Conservation (phyloP, 2,329 filamentous ascomycete species). For the Cladophialophora psammophila region DNA sequence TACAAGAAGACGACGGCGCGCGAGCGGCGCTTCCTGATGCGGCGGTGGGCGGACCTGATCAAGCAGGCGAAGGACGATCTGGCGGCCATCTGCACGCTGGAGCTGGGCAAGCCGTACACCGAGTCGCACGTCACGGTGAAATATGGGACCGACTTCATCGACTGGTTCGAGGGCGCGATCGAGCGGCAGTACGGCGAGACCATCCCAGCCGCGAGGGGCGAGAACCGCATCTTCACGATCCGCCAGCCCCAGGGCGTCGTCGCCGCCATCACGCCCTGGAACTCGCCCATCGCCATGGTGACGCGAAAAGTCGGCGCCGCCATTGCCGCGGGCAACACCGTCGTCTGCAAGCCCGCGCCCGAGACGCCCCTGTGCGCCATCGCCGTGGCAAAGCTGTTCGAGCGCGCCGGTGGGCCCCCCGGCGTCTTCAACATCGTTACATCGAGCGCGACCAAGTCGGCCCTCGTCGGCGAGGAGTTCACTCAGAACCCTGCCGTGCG, state of each 20-base stretch:
- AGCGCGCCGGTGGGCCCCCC: constrained; percentile 45
- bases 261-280: constrained; percentile 86
- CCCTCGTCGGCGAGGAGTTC: constrained; percentile 68
- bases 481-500: constrained; percentile 41
- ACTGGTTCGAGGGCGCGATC: constrained; percentile 62
- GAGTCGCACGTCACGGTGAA: constrained; percentile 58
- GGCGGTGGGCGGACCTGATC: constrained; percentile 72
- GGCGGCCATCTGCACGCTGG: constrained; percentile 61
- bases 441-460: constrained; percentile 73
- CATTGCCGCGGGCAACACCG: constrained; percentile 49
- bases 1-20: constrained; percentile 68
- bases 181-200: constrained; percentile 57
- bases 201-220: constrained; percentile 67
- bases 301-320: constrained; percentile 46
- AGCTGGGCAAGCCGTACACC: constrained; percentile 65
- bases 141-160: constrained; percentile 58
- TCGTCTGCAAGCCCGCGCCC: constrained; percentile 48
- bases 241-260: constrained; percentile 86
- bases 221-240: constrained; percentile 78
- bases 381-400: constrained; percentile 43
- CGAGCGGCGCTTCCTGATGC: constrained; percentile 67
- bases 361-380: constrained; percentile 47
- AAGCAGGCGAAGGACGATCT: constrained; percentile 68
- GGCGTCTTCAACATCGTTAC: constrained; percentile 47
- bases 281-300: constrained; percentile 81